Conservation (phyloP, 2,329 filamentous ascomycete genomes). For the Raffaelea arxii region DNA sequence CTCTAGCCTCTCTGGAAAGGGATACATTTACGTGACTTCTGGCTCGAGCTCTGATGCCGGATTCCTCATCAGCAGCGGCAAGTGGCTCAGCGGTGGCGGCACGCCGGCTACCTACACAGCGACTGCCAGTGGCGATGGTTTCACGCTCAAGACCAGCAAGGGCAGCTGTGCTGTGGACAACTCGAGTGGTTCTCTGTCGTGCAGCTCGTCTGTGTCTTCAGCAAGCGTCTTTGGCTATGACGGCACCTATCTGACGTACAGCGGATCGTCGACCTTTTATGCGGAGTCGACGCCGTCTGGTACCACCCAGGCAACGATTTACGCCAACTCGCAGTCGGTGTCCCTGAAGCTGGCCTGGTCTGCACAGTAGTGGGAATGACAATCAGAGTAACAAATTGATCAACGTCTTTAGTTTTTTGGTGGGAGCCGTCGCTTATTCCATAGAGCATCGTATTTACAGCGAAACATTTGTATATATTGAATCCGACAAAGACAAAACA, state of each 20-base stretch:
- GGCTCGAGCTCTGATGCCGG: constrained; percentile 8
- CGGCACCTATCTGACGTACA: constrained; percentile 16
- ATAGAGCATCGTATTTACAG: too few relatives aligned
- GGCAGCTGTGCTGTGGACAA: constrained; percentile 16
- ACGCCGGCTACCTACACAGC: constrained; percentile 18
- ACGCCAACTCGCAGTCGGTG: constrained; percentile 12
- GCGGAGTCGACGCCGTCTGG: constrained; percentile 14
- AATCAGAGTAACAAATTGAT: too few relatives aligned
- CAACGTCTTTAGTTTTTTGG: too few relatives aligned
- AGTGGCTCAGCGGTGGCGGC: constrained; percentile 18
- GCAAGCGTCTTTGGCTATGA: constrained; percentile 17
- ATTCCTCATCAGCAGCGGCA: constrained; percentile 16
- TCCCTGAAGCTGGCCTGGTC: constrained; percentile 16
- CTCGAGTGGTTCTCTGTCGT: constrained; percentile 10
- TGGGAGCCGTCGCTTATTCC: too few relatives aligned
- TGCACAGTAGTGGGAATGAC: too few relatives aligned
- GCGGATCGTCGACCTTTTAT: constrained; percentile 14
- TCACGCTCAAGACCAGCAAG: constrained; percentile 12
- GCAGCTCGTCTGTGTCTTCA: constrained; percentile 11
- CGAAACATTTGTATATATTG: too few relatives aligned
- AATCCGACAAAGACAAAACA: too few relatives aligned
- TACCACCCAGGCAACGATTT: constrained; percentile 14
- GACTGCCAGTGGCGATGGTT: constrained; percentile 12
- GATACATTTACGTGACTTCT: constrained; percentile 8
- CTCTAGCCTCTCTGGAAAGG: constrained; percentile 6